Percentiles rank a stretch among this genome's conserved stretches.
Evolutionary conservation across 1,139 yeast genomes (phyloP).

Genomic region (Pichia terricola): DNA sequence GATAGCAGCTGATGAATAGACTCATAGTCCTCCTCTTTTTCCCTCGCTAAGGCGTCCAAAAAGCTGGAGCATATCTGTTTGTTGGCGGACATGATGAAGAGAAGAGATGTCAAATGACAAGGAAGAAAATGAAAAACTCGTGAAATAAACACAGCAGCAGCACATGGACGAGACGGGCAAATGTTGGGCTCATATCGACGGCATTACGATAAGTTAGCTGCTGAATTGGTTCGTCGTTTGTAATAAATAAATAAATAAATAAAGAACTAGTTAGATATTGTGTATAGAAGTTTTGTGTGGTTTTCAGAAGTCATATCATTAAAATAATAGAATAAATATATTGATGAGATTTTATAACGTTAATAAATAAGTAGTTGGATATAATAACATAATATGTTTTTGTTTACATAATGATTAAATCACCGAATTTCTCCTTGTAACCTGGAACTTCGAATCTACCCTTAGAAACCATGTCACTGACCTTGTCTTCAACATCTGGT

Average conservation of each 20-base stretch:
- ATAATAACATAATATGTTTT: no score
- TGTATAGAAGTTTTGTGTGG: no score
- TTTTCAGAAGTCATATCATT: no score
- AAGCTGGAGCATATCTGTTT: conserved; percentile 34
- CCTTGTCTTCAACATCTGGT: conserved; percentile 97
- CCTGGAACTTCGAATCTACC: conserved; percentile 99
- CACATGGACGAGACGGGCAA: background rate
- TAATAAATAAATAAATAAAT: no score
- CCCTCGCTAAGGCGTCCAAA: conserved; percentile 43
- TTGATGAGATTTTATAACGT: background rate
- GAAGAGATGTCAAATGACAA: background rate
- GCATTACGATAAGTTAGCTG: no score
- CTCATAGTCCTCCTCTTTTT: conserved; percentile 50
- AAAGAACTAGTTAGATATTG: no score
- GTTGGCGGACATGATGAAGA: conserved; percentile 3
- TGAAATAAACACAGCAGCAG: background rate
- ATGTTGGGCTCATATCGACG: no score
- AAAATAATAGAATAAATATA: no score
- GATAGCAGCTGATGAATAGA: conserved; percentile 42
- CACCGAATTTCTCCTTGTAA: conserved; percentile 95
- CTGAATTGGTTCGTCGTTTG: no score
- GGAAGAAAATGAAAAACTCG: background rate
- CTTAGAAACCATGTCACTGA: conserved; percentile 87
- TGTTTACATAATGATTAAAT: conserved; percentile 90
- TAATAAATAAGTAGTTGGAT: no score